These are phyloP conservation scores for Russula griseocarnosa DNA, from an alignment of 768 basidiomycete genomes.

Conservation along the genomic window DNA sequence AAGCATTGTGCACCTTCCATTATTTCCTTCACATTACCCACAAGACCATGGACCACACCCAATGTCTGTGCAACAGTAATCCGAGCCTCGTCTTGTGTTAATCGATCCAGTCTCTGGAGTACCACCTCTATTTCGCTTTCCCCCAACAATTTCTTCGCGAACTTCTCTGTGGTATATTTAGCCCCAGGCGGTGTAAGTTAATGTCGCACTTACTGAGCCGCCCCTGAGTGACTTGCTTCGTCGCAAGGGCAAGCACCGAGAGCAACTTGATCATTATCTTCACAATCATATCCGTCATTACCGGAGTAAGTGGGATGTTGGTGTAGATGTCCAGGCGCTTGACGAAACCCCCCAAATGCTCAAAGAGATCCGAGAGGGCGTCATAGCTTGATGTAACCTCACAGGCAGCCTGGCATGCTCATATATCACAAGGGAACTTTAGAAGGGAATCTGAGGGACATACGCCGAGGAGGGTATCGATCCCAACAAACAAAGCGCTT, in stretches of 20 bases:
- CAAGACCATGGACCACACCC: background rate
- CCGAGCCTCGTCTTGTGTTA: slow-evolving; percentile 9
- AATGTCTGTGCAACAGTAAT: background rate
- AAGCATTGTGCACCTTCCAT: background rate
- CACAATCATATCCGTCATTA: background rate
- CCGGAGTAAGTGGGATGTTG: background rate
- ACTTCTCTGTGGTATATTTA: background rate
- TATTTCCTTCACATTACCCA: no score
- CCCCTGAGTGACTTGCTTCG: slow-evolving; percentile 7
- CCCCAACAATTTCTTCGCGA: slow-evolving; percentile 12
- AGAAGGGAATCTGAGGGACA: no score
- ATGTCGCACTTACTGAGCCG: background rate
- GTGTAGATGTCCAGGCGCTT: slow-evolving; percentile 8
- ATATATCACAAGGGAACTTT: no score
- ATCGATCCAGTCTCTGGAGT: background rate
- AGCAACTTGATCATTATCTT: slow-evolving; percentile 10
- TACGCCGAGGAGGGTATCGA: no score
- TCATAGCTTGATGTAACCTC: slow-evolving; percentile 8
- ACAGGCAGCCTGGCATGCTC: background rate
- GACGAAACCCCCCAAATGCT: slow-evolving; percentile 1
- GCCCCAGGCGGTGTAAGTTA: no score
- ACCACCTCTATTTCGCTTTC: background rate
- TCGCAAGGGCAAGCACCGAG: slow-evolving; percentile 13
- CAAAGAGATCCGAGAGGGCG: slow-evolving; percentile 4
- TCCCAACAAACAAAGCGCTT: no score